Base-by-base conservation (phyloP, 768 basidiomycete species). In the Chalciporus piperatus region DNA sequence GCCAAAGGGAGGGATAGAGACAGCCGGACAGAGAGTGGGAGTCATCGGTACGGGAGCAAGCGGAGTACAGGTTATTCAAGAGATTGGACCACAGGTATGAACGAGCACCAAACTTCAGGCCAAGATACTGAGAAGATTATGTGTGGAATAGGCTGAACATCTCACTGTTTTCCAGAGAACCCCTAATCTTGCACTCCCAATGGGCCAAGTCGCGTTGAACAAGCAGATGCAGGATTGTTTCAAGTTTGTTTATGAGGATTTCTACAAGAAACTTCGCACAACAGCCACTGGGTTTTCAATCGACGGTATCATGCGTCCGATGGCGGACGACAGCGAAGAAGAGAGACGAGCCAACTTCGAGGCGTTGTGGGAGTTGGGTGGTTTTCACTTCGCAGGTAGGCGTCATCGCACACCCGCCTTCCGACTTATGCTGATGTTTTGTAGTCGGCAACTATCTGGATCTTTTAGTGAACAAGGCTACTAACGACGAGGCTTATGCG, bases 21-120 rank as follows among this genome's bases (percentile, higher is more conserved):
- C 43, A 2, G 30, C 0, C 12, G 46, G 58, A 1, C 52, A 60
- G 22, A 47, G 38, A 9, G 59, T 60, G 10, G 59, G 58, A 9
- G 22, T 60, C 4, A 60, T 60, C 4, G 59, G 59, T 2, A 60
- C 59, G 0, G 59, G 59, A 32, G 45, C 59, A 6, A 57, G 58
- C 19, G 58, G 51, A 1, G 51, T 60, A 6, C 59, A 61, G 33
- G 39, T 47, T 2, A 51, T 44, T 19, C 59, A 57, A 49, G 59
- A 51, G 13, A 48, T 61, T 8, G 59, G 55, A 10, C 22, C 0
- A 32, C 49, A 60, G 16, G 59, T 60, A 41, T 3, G 51, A 19
- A 38, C 7, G 8, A 4, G 9, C 9, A 6, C 12, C 4, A 11
- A n/a, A 37, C 12, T 2, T 11, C 27, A 9, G 0, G n/a, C 16